Percentiles rank a stretch among this genome's conserved stretches.
These are phyloP conservation scores for Fusarium guadeloupense DNA, from an alignment of 2,329 filamentous ascomycete genomes.

Conservation along the genomic window DNA sequence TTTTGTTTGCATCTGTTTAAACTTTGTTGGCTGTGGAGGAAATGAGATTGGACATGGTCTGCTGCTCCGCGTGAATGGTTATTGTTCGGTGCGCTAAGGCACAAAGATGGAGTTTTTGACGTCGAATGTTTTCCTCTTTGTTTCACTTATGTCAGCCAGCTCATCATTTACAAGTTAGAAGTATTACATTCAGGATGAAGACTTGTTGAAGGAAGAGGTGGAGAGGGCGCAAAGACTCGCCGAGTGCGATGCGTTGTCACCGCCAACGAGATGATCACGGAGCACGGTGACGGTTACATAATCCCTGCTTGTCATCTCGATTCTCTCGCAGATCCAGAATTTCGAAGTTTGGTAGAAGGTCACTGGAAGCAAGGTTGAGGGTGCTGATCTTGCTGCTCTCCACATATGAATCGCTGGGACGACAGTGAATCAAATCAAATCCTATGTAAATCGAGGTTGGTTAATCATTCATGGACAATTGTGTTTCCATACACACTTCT, in stretches of 20 bases:
- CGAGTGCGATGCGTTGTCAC: conserved; percentile 15
- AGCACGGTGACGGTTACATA: conserved; percentile 28
- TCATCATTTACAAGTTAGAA: neutral
- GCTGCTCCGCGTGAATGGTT: conserved; percentile 15
- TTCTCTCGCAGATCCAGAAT: conserved; percentile 32
- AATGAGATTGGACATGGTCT: conserved; percentile 6
- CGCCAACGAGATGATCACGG: conserved; percentile 29
- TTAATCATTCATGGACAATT: neutral
- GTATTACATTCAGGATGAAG: conserved; percentile 1
- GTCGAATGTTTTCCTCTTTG: conserved; percentile 1
- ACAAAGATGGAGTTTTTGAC: conserved; percentile 5
- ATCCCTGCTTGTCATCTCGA: conserved; percentile 37
- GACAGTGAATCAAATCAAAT: neutral
- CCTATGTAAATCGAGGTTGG: conserved; percentile 32
- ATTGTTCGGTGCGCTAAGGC: conserved; percentile 2
- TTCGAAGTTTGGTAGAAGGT: conserved; percentile 32
- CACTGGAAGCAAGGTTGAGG: conserved; percentile 25
- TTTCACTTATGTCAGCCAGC: conserved; percentile 9
- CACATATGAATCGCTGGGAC: conserved; percentile 25
- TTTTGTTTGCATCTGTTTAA: conserved; percentile 1
- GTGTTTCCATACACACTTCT: conserved; percentile 9
- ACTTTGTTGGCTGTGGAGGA: conserved; percentile 6
- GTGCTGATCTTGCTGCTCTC: conserved; percentile 24
- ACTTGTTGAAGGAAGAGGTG: conserved; percentile 6
- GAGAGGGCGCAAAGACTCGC: conserved; percentile 21